Evolutionary conservation across 768 basidiomycete species (phyloP).

Genomic region (Nevesoporus exiguus): DNA sequence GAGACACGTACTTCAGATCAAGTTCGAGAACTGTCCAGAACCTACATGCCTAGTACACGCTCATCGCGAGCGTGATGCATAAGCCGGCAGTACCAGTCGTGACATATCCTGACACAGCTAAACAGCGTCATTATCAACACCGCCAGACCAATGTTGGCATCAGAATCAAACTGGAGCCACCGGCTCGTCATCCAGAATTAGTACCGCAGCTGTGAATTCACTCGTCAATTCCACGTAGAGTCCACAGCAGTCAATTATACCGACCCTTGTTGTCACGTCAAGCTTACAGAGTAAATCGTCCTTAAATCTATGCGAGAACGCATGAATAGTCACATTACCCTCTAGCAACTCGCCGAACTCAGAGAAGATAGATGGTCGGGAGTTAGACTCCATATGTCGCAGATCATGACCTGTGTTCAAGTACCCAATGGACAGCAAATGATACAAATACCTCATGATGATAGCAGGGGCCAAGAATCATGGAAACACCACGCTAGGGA

Average conservation of each 20-base stretch:
- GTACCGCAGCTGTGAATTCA: slow-evolving; percentile 62
- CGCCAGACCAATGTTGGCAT: slow-evolving; percentile 67
- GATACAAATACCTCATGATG: slow-evolving; percentile 72
- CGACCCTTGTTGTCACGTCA: slow-evolving; percentile 73
- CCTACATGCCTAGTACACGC: slow-evolving; percentile 50
- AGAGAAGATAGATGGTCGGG: slow-evolving; percentile 79
- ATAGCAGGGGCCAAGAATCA: slow-evolving; percentile 76
- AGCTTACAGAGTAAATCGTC: slow-evolving; percentile 70
- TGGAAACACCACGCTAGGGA: slow-evolving; percentile 67
- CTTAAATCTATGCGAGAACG: slow-evolving; percentile 78
- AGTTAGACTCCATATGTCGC: slow-evolving; percentile 87
- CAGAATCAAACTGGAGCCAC: slow-evolving; percentile 83
- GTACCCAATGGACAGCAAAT: slow-evolving; percentile 65
- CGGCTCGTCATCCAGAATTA: slow-evolving; percentile 88
- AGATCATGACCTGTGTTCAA: slow-evolving; percentile 80
- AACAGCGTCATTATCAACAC: slow-evolving; percentile 77
- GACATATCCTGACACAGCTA: slow-evolving; percentile 59
- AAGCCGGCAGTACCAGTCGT: slow-evolving; percentile 62
- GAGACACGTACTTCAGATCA: slow-evolving; percentile 61
- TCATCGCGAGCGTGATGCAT: slow-evolving; percentile 67
- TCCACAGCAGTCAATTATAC: background rate
- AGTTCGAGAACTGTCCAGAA: slow-evolving; percentile 60
- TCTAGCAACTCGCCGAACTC: slow-evolving; percentile 81
- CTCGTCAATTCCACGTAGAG: background rate
- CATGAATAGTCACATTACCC: slow-evolving; percentile 90